Base-by-base conservation (phyloP, 768 basidiomycete genomes). In the Boletus vinaceobasis region DNA sequence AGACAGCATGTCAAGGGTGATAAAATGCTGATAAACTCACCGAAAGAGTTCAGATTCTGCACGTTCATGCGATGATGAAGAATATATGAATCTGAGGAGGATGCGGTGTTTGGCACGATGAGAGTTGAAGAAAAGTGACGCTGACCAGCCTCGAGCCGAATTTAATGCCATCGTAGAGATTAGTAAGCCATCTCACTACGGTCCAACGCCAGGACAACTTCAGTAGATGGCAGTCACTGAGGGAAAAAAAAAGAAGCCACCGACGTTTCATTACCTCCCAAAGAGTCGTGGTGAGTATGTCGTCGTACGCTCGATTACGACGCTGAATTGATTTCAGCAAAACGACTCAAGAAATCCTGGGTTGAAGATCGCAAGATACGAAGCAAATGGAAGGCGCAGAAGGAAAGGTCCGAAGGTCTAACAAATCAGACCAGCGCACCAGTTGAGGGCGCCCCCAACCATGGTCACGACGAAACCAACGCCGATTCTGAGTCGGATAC, bases 61-160 rank as follows among this genome's bases (percentile, higher is more conserved):
- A 92, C 86, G 88, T 81, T 93, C 90, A 93, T 93, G 87, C 88
- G 87, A 90, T 76, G 80, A 75, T 68, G 71, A 66, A 73, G 72
- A 71, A 70, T 68, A 72, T 61, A 71, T 65, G 61, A 65, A 70
- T 62, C 75, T 71, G 69, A 70, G 65, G 69, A 71, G 71, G 82
- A 79, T 79, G 80, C 74, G 70, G 74, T 68, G 76, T 74, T 66
- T 60, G 59, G 65, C 56, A 68, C 66, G 64, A 68, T 70, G 66
- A 64, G 57, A 59, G 66, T 60, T 42, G 58, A 54, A 60, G 60
- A 48, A 51, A 57, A 60, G 55, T 26, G 45, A 48, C n/a, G 60
- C n/a, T 55, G 45, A 39, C 40, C 45, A 10, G 53, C 51, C 26
- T 36, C 35, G 35, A 48, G 47, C 37, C 38, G 58, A 61, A 64